Evolutionary conservation across 1,139 yeast genomes (phyloP).

Genomic region (Blastobotrys ciferrii): DNA sequence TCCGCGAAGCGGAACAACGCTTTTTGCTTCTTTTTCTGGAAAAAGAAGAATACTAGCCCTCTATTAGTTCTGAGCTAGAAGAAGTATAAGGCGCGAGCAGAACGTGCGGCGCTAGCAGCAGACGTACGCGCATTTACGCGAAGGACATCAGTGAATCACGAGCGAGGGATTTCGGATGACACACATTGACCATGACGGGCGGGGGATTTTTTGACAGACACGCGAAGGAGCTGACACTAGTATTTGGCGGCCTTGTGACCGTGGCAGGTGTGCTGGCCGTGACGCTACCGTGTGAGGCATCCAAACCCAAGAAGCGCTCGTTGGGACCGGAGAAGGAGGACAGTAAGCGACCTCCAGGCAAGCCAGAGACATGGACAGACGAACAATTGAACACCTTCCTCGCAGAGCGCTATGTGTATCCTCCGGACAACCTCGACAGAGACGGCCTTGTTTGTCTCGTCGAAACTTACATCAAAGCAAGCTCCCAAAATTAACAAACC

Average conservation of each 20-base stretch:
- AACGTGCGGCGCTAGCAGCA: no score
- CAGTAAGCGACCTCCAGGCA: conserved; percentile 18
- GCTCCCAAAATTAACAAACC: no score
- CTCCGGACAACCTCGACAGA: conserved; percentile 26
- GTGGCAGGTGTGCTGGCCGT: conserved; percentile 29
- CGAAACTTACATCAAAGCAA: conserved; percentile 6
- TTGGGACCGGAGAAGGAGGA: conserved; percentile 16
- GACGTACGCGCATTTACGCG: no score
- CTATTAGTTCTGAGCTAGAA: no score
- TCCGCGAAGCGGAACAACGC: no score
- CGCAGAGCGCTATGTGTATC: conserved; percentile 26
- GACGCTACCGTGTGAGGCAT: conserved; percentile 17
- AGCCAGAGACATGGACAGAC: conserved; percentile 26
- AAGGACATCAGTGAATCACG: no score
- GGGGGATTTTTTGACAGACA: conserved; percentile 27
- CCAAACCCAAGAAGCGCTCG: conserved; percentile 13
- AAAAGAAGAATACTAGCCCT: no score
- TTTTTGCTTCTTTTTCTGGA: no score
- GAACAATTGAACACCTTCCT: conserved; percentile 25
- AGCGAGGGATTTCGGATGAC: neutral
- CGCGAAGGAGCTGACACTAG: conserved; percentile 25
- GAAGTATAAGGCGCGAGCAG: no score
- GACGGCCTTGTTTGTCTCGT: conserved; percentile 26
- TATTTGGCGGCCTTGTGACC: conserved; percentile 29
- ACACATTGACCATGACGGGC: conserved; percentile 1